phyloP scores from a whole-genome alignment of 2,329 filamentous ascomycete genomes.

The Incumbomyces lentus region DNA sequence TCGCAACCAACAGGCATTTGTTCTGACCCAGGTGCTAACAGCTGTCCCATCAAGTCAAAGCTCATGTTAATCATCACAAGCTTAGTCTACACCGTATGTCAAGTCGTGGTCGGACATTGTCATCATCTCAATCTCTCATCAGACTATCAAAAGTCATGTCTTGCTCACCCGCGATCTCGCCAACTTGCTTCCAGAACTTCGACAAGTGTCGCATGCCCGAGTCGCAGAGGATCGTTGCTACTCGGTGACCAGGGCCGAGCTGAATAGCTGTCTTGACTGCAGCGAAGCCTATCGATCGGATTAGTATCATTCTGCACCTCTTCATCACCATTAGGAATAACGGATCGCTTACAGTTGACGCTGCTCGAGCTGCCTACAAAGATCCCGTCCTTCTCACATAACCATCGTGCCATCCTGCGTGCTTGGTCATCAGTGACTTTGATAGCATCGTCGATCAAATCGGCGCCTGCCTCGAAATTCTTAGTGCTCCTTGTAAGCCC shows the following conservation, averaged over 20 bases:
- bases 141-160: slow-evolving; percentile 38
- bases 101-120: too few species aligned
- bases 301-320: slow-evolving; percentile 8
- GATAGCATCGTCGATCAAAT: slow-evolving; percentile 82
- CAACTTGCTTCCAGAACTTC: slow-evolving; percentile 39
- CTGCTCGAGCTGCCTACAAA: slow-evolving; percentile 90
- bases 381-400: slow-evolving; percentile 90
- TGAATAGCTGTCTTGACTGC: slow-evolving; percentile 37
- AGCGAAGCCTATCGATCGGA: slow-evolving; percentile 32
- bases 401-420: slow-evolving; percentile 84
- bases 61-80: too few species aligned
- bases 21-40: too few species aligned
- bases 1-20: too few species aligned
- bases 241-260: slow-evolving; percentile 38
- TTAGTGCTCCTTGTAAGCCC: slow-evolving; percentile 89
- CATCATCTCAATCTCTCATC: slow-evolving; percentile 24
- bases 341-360: slow-evolving; percentile 64
- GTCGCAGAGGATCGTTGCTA: slow-evolving; percentile 41
- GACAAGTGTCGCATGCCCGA: slow-evolving; percentile 43
- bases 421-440: slow-evolving; percentile 83
- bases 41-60: too few species aligned
- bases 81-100: too few species aligned
- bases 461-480: slow-evolving; percentile 80
- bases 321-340: slow-evolving; percentile 11
- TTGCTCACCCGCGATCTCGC: slow-evolving; percentile 35